Evolutionary conservation across 1,284 basidiomycete genomes (phyloP).

Genomic region (Termitomyces sp.): DNA sequence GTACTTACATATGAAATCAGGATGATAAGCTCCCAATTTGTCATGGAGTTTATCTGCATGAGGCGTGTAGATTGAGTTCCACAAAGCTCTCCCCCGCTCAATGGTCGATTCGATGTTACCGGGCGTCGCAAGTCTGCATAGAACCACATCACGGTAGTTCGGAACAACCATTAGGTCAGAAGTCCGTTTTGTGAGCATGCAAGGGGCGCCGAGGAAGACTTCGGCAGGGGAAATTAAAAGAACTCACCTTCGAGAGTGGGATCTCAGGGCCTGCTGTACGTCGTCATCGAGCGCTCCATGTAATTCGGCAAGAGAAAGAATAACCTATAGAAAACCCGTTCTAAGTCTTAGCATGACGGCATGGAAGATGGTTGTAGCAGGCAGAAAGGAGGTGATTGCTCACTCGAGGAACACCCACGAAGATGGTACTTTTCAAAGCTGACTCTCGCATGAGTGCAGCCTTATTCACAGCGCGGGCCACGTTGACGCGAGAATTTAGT

Average conservation of each 20-base stretch:
- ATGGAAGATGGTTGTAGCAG: not conserved
- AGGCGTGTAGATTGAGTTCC: constrained; percentile 91
- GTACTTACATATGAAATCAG: constrained; percentile 77
- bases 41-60: constrained; percentile 84
- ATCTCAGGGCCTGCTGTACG: constrained; percentile 67
- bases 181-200: not conserved
- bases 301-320: constrained; percentile 76
- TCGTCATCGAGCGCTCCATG: constrained; percentile 73
- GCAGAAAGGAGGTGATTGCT: constrained; percentile 28
- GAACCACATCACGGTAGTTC: constrained; percentile 6
- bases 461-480: constrained; percentile 55
- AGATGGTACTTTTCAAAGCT: constrained; percentile 89
- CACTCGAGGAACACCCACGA: constrained; percentile 88
- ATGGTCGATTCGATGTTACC: constrained; percentile 65
- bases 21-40: constrained; percentile 83
- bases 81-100: constrained; percentile 67
- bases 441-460: constrained; percentile 90
- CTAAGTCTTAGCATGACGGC: constrained; percentile 11
- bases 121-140: constrained; percentile 51
- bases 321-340: constrained; percentile 50
- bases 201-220: constrained; percentile 15
- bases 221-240: constrained; percentile 12
- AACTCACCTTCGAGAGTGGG: constrained; percentile 58
- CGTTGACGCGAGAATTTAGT: constrained; percentile 35
- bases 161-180: constrained; percentile 11